Conservation (phyloP, 768 basidiomycete species). For the Mycena kentingensis region DNA sequence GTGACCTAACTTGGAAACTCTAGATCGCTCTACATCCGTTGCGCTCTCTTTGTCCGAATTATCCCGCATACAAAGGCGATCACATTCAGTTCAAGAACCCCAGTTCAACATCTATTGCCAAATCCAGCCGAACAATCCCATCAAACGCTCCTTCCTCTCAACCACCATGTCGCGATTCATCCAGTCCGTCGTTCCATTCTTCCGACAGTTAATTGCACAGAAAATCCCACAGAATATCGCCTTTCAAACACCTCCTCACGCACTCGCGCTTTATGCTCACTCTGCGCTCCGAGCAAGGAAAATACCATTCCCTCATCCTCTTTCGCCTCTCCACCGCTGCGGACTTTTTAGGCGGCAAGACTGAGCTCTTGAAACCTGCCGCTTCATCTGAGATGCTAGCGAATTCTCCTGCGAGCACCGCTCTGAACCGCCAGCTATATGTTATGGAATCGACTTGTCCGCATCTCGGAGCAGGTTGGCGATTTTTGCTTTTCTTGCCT, state of each 20-base stretch:
- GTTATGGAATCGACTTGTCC: constrained; percentile 83
- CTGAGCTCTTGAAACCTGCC: not conserved
- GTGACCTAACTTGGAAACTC: too few species aligned
- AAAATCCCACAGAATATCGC: constrained; percentile 40
- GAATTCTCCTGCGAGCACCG: constrained; percentile 7
- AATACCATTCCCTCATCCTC: constrained; percentile 63
- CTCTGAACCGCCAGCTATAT: constrained; percentile 51
- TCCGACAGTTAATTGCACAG: not conserved
- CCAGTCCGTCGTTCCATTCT: not conserved
- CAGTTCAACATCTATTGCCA: too few species aligned
- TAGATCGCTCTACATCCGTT: too few species aligned
- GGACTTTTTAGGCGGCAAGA: constrained; percentile 9
- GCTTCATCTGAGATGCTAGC: constrained; percentile 4
- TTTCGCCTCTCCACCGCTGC: constrained; percentile 55
- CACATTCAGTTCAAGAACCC: too few species aligned
- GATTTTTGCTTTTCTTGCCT: too few species aligned
- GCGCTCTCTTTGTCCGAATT: too few species aligned
- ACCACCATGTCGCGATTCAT: not conserved
- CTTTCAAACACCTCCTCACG: constrained; percentile 45
- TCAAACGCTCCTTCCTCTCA: not conserved
- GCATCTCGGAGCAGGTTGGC: constrained; percentile 81
- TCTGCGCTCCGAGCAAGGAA: constrained; percentile 57
- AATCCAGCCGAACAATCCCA: too few species aligned
- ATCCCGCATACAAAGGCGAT: too few species aligned
- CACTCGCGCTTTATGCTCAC: constrained; percentile 65